These are phyloP conservation scores for Anacardium occidentale DNA, from an alignment of 345 rosid genomes.

Conservation along the genomic window DNA sequence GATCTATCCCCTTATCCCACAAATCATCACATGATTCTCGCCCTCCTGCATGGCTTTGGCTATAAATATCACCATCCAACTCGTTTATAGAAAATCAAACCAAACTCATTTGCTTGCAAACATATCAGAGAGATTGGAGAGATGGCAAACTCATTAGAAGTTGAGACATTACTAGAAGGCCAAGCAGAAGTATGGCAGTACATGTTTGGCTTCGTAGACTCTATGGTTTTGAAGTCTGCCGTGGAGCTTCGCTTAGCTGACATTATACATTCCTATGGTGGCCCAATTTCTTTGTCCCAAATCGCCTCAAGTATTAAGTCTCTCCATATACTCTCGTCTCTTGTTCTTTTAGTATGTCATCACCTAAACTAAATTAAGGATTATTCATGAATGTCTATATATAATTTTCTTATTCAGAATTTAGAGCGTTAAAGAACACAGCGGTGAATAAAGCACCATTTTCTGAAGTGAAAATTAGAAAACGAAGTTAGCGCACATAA, in stretches of 20 bases:
- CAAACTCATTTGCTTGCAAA: too few relatives aligned
- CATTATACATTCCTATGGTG: constrained; percentile 8
- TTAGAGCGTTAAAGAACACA: too few relatives aligned
- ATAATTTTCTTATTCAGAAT: too few relatives aligned
- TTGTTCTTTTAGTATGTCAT: neutral
- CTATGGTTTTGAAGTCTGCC: constrained; percentile 24
- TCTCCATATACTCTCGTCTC: neutral
- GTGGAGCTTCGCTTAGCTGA: constrained; percentile 28
- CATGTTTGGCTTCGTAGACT: constrained; percentile 27
- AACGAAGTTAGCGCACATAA: too few relatives aligned
- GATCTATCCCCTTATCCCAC: too few relatives aligned
- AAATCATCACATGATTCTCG: too few relatives aligned
- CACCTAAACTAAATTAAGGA: too few relatives aligned
- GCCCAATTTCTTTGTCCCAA: neutral
- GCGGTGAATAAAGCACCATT: too few relatives aligned
- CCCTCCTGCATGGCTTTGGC: too few relatives aligned
- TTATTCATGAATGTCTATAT: neutral
- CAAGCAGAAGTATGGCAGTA: constrained; percentile 20
- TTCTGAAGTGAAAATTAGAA: too few relatives aligned
- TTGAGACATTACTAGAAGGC: constrained; percentile 8
- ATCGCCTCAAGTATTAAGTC: neutral
- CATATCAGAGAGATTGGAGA: neutral
- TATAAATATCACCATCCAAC: too few relatives aligned
- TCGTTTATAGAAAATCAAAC: too few relatives aligned
- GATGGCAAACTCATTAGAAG: constrained; percentile 3